These are phyloP conservation scores for Trichoderma atrobrunneum DNA, from an alignment of 2,329 filamentous ascomycete species.

Conservation along the genomic window DNA sequence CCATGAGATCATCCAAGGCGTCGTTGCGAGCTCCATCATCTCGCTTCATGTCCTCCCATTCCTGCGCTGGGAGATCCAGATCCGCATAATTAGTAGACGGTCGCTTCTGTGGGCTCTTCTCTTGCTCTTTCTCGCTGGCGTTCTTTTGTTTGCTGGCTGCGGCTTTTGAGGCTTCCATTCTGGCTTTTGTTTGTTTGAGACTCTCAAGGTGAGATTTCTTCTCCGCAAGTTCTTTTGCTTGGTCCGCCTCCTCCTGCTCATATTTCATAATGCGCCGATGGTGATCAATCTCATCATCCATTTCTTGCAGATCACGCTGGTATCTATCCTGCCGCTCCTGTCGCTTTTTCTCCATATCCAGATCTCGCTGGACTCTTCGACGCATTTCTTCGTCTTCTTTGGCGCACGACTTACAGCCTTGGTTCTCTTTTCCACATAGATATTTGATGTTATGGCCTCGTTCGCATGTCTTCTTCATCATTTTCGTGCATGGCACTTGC, in stretches of 20 bases:
- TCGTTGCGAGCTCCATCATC: constrained; percentile 49
- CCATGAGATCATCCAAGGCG: constrained; percentile 63
- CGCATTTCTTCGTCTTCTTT: constrained; percentile 46
- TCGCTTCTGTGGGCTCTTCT: background rate
- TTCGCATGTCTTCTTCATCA: constrained; percentile 46
- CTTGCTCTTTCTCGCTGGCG: background rate
- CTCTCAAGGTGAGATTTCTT: constrained; percentile 45
- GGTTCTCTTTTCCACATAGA: constrained; percentile 42
- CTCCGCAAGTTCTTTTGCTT: constrained; percentile 44
- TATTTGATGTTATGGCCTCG: constrained; percentile 49
- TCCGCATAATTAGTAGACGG: background rate
- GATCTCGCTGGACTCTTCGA: constrained; percentile 43
- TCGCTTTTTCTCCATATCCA: constrained; percentile 50
- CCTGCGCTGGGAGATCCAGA: constrained; percentile 38
- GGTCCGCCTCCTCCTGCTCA: constrained; percentile 42
- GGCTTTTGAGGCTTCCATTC: constrained; percentile 14
- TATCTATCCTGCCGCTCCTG: constrained; percentile 45
- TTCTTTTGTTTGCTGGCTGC: constrained; percentile 18
- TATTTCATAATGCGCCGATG: constrained; percentile 44
- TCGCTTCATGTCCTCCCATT: constrained; percentile 63
- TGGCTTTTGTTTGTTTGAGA: constrained; percentile 34
- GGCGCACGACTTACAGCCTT: constrained; percentile 50
- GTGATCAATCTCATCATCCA: constrained; percentile 55
- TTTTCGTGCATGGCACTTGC: constrained; percentile 36
- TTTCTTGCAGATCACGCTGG: constrained; percentile 40